Evolutionary conservation across 2,329 filamentous ascomycete genomes (phyloP), one percentile per base, ranked within the genome.

Genomic region (Talaromyces sp.): DNA sequence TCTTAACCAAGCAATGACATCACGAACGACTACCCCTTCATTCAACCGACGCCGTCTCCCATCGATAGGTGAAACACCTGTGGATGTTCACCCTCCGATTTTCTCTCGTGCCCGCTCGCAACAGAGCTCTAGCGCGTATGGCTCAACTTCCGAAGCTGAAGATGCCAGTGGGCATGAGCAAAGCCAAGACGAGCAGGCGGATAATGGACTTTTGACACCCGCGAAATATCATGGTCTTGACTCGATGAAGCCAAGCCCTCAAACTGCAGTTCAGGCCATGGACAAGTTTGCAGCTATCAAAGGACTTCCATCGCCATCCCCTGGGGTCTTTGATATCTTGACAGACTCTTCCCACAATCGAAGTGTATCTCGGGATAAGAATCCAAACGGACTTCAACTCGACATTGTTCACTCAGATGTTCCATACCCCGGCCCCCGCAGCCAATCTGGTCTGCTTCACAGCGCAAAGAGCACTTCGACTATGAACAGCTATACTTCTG

Each of bases 371-470:
- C 84, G 88, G 14, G 88, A 88, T 62, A 85, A 90, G 19, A 96
- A 93, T 57, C 90, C 90, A 2, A 82, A 86, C 48, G 89, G 88
- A 16, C 77, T 97, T 20, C 84, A 87, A 45, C 80, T 91, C 22
- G 81, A 86, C 36, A 77, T 80, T 66, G 72, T 77, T 37, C 77
- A 83, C 2, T 71, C 84, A 43, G 79, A 82, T 51, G 75, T 78
- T 11, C 75, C 80, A 1, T 73, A 82, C 72, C 45, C 71, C 75
- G 58, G 65, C 77, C 78, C 4, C 58, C 77, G 20, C 81, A 84
- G 11, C 80, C 83, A 29, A 73, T 76, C 52, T 74, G 82, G 46
- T 82, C 80, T 65, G 77, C 83, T 68, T 82, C 81, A 61, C 37
- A 70, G 62, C 52, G 62, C 68, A 47, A 66, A 68, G 45, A 70